Percentiles rank a stretch among this genome's conserved stretches.
Evolutionary conservation across 768 basidiomycete species (phyloP).

Genomic region (Xerocomellus dryophilus): DNA sequence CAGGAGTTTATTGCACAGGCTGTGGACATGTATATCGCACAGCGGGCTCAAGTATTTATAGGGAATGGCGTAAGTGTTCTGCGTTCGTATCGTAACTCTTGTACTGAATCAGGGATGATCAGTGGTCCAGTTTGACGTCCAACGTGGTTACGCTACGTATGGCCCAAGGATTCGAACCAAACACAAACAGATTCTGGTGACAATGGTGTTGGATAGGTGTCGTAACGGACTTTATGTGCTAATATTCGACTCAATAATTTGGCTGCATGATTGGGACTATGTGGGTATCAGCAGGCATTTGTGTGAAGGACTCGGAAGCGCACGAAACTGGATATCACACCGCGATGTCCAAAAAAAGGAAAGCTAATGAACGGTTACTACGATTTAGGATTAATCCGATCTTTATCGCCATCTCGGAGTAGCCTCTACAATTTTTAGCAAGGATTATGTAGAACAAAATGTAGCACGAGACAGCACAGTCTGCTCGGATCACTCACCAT

Average conservation of each 20-base stretch:
- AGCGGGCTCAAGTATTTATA: constrained; percentile 47
- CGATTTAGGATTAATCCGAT: too few relatives aligned
- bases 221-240: too few relatives aligned
- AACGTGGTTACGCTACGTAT: constrained; percentile 40
- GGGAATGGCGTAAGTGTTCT: constrained; percentile 48
- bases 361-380: too few relatives aligned
- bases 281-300: too few relatives aligned
- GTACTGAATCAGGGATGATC: constrained; percentile 4
- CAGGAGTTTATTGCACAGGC: constrained; percentile 44
- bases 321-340: neutral
- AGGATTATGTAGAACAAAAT: too few relatives aligned
- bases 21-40: constrained; percentile 51
- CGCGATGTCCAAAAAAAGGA: too few relatives aligned
- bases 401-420: too few relatives aligned
- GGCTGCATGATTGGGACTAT: too few relatives aligned
- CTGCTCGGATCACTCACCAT: too few relatives aligned
- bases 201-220: neutral
- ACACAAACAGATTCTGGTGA: constrained; percentile 39
- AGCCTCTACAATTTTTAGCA: too few relatives aligned
- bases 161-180: constrained; percentile 24
- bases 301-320: too few relatives aligned
- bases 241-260: neutral
- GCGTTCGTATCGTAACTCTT: neutral
- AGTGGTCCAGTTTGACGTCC: constrained; percentile 44
- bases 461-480: too few relatives aligned